A percentile compares a stretch with the other conserved stretches of the same genome.
Evolutionary conservation across 1,284 basidiomycete genomes (phyloP).

Genomic region (Microbotryum saponariae): DNA sequence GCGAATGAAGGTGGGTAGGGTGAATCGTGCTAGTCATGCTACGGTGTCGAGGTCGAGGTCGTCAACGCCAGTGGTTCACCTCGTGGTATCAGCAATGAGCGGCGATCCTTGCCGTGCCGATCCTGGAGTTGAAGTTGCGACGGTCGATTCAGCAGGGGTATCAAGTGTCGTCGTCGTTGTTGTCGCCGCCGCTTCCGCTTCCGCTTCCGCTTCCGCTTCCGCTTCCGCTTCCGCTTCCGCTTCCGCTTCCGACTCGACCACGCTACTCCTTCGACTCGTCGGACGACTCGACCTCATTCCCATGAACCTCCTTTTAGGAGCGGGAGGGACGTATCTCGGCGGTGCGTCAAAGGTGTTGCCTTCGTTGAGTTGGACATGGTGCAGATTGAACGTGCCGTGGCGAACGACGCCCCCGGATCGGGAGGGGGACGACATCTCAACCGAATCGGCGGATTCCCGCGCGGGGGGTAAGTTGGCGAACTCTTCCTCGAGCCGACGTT

Average conservation of each 20-base stretch:
- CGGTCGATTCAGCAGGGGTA: background rate
- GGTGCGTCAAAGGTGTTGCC: slow-evolving; percentile 13
- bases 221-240: background rate
- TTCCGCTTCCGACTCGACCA: background rate
- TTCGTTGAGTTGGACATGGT: slow-evolving; percentile 18
- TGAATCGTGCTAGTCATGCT: background rate
- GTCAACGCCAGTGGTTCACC: background rate
- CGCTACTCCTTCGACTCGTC: background rate
- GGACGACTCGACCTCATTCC: no score
- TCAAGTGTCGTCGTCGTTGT: background rate
- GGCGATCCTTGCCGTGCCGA: background rate
- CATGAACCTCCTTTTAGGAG: background rate
- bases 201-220: no score
- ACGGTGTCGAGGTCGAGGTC: background rate
- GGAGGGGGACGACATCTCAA: background rate
- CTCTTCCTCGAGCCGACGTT: background rate
- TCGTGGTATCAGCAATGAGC: background rate
- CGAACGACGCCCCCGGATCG: slow-evolving; percentile 3
- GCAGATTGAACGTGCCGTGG: slow-evolving; percentile 24
- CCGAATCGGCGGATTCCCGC: background rate
- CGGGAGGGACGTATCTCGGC: slow-evolving; percentile 10
- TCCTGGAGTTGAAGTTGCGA: background rate
- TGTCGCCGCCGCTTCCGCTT: background rate
- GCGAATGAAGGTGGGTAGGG: background rate
- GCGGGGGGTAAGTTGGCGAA: background rate